Conservation (phyloP, 495 filamentous ascomycete species). For the Penicillium pancosmium region DNA sequence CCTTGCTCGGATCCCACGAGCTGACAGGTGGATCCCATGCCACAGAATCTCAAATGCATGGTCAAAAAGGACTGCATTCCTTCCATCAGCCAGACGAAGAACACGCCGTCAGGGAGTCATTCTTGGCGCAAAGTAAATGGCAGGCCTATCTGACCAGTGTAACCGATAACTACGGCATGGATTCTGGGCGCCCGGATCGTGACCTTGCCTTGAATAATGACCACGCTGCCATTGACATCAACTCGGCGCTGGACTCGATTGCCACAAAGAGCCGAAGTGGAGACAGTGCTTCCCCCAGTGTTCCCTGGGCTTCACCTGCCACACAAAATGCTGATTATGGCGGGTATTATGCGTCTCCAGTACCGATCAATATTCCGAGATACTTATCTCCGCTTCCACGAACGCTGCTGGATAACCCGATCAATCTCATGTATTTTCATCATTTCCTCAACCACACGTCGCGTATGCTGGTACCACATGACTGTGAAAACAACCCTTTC, state of each 20-base stretch:
- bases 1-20: conserved; percentile 10
- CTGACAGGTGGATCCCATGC: conserved; percentile 6
- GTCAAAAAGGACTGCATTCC: conserved; percentile 1
- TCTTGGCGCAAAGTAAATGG: conserved; percentile 40
- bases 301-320: conserved; percentile 7
- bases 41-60: conserved; percentile 5
- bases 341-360: conserved; percentile 71
- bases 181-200: conserved; percentile 67
- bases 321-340: conserved; percentile 17
- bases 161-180: conserved; percentile 62
- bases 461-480: conserved; percentile 72
- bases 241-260: conserved; percentile 39
- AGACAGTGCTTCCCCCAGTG: conserved; percentile 15
- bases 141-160: conserved; percentile 44
- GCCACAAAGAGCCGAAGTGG: conserved; percentile 1
- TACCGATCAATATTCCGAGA: conserved; percentile 68
- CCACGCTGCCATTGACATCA: conserved; percentile 52
- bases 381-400: conserved; percentile 67
- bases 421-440: conserved; percentile 78
- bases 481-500: conserved; percentile 75
- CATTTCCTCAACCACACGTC: conserved; percentile 84
- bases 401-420: conserved; percentile 69
- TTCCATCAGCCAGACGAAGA: conserved; percentile 14
- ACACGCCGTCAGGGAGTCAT: conserved; percentile 15
- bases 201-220: conserved; percentile 74